Evolutionary conservation across 2,329 filamentous ascomycete genomes (phyloP).

Genomic region (Helicocarpus griseus): DNA sequence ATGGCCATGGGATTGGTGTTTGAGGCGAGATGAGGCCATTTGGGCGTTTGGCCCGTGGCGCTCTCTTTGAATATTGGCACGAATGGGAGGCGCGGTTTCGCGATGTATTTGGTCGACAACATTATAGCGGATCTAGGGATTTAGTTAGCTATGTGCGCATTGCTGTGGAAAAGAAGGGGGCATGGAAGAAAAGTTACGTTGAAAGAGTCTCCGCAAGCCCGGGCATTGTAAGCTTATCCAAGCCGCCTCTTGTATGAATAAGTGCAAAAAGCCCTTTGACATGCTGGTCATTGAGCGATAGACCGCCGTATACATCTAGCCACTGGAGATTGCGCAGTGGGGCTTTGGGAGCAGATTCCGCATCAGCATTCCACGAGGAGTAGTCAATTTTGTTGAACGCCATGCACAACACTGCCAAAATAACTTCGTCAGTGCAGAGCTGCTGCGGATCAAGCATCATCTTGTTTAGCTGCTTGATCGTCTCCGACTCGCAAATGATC

Average conservation of each 20-base stretch:
- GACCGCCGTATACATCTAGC: constrained; percentile 18
- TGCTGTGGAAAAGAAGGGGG: neutral
- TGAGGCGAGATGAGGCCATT: constrained; percentile 9
- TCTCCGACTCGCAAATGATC: constrained; percentile 15
- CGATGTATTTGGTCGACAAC: constrained; percentile 16
- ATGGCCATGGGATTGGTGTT: constrained; percentile 5
- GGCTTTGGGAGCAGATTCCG: constrained; percentile 16
- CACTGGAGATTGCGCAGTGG: constrained; percentile 19
- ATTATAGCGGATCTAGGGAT: constrained; percentile 15
- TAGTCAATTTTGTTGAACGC: constrained; percentile 19
- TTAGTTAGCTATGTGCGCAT: neutral
- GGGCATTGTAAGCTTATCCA: constrained; percentile 26
- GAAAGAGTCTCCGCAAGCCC: constrained; percentile 29
- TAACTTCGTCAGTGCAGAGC: constrained; percentile 18
- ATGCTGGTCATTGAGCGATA: constrained; percentile 18
- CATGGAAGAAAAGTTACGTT: constrained; percentile 21
- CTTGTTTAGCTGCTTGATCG: constrained; percentile 19
- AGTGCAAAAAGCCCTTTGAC: constrained; percentile 19
- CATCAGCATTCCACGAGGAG: constrained; percentile 8
- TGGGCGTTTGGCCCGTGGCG: constrained; percentile 11
- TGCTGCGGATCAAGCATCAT: constrained; percentile 15
- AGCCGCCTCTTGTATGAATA: constrained; percentile 27
- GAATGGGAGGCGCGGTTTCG: constrained; percentile 17
- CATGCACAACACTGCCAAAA: constrained; percentile 19
- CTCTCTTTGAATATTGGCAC: constrained; percentile 15